Evolutionary conservation across 2,329 filamentous ascomycete genomes (phyloP).

Genomic region (Arachnomyces sp.): DNA sequence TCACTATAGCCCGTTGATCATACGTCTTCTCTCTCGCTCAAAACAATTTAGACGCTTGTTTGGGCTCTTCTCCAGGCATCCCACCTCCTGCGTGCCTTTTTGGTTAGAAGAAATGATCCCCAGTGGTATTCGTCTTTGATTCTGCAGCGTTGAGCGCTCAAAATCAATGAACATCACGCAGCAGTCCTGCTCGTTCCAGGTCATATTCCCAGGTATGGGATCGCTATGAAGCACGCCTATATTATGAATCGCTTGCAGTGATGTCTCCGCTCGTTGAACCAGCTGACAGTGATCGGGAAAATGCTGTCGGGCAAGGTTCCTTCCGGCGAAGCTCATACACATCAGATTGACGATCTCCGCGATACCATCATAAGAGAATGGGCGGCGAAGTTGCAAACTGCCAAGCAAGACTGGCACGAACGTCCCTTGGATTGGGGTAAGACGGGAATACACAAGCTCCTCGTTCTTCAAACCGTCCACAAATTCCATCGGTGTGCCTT

Average conservation of each 20-base stretch:
- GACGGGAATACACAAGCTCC: constrained; percentile 10
- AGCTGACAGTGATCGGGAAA: too few relatives aligned
- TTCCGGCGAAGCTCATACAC: constrained; percentile 10
- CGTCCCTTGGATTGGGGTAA: constrained; percentile 12
- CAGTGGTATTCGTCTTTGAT: too few relatives aligned
- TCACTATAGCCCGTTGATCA: too few relatives aligned
- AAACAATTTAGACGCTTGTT: too few relatives aligned
- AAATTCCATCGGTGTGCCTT: constrained; percentile 11
- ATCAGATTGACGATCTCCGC: constrained; percentile 7
- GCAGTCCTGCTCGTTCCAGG: constrained; percentile 9
- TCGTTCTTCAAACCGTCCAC: constrained; percentile 10
- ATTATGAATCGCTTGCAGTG: constrained; percentile 9
- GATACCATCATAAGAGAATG: constrained; percentile 9
- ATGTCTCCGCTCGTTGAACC: constrained; percentile 1
- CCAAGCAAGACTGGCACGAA: constrained; percentile 15
- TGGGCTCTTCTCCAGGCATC: too few relatives aligned
- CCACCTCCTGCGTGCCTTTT: too few relatives aligned
- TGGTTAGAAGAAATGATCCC: too few relatives aligned
- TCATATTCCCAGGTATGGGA: constrained; percentile 6
- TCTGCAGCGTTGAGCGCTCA: too few relatives aligned
- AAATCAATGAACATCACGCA: constrained; percentile 11
- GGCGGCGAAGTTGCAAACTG: constrained; percentile 9
- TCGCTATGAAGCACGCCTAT: constrained; percentile 9
- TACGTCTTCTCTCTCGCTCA: too few relatives aligned
- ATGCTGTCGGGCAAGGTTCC: not conserved